Conservation (phyloP, 2,329 filamentous ascomycete genomes). For the Colletotrichum melonis region DNA sequence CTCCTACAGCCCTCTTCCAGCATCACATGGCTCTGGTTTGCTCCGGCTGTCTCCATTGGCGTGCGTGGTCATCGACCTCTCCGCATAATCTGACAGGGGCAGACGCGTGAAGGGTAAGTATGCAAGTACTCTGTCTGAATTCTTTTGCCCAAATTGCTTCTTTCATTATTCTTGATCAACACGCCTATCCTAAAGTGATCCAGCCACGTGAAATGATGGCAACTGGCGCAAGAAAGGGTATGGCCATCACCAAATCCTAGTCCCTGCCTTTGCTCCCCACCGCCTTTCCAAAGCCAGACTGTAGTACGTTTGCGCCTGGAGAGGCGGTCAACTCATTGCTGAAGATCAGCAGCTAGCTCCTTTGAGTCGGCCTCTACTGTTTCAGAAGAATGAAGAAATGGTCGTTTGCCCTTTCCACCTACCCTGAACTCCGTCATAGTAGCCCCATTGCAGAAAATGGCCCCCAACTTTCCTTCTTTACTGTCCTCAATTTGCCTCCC, state of each 20-base stretch:
- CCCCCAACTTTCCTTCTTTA: neutral
- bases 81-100: neutral
- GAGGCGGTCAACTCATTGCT: neutral
- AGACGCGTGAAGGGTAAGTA: neutral
- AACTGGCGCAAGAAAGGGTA: neutral
- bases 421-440: neutral
- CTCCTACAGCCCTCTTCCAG: neutral
- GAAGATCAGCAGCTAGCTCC: slow-evolving; percentile 12
- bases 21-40: neutral
- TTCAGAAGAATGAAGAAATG: neutral
- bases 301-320: neutral
- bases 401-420: neutral
- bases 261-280: neutral
- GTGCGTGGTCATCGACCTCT: neutral
- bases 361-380: neutral
- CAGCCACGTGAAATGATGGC: neutral
- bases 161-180: neutral
- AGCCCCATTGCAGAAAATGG: neutral
- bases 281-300: neutral
- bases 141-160: neutral
- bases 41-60: neutral
- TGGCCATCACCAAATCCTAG: neutral
- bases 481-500: neutral
- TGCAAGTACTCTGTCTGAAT: neutral
- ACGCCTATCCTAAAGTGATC: neutral